These are phyloP conservation scores for Dillenia turbinata DNA, from an alignment of 164 flowering plant genomes.

Conservation along the genomic window DNA sequence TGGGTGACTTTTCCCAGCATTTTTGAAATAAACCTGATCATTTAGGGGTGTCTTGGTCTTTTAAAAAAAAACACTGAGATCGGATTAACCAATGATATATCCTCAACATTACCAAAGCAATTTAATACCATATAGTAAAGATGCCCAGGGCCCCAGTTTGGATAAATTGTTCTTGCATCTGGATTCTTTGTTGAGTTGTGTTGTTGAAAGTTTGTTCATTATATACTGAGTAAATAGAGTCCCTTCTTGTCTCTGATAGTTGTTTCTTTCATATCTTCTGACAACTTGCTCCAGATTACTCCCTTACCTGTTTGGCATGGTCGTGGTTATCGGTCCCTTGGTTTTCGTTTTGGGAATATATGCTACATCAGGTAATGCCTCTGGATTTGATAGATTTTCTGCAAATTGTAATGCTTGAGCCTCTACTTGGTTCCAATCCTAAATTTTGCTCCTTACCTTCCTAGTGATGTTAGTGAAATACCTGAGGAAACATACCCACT, in stretches of 20 bases:
- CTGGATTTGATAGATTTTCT: neutral
- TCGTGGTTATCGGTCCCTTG: slow-evolving; percentile 77
- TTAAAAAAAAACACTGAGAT: too few species aligned
- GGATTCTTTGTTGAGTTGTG: neutral
- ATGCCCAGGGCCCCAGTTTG: too few species aligned
- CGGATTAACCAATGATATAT: too few species aligned
- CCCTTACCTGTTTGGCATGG: slow-evolving; percentile 99
- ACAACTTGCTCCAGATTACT: slow-evolving; percentile 48
- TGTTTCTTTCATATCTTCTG: too few species aligned
- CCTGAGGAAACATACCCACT: slow-evolving; percentile 91
- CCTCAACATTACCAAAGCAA: too few species aligned
- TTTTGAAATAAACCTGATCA: too few species aligned
- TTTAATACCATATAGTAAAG: too few species aligned
- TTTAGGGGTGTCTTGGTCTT: too few species aligned
- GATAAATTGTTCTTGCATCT: too few species aligned
- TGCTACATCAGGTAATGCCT: slow-evolving; percentile 84
- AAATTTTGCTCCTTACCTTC: slow-evolving; percentile 3
- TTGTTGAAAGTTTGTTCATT: neutral
- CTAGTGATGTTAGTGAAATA: slow-evolving; percentile 92
- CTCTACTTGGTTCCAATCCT: neutral
- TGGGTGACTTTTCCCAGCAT: too few species aligned
- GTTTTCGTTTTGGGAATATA: slow-evolving; percentile 87
- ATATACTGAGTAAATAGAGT: too few species aligned
- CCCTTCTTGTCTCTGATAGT: too few species aligned
- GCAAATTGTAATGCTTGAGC: neutral